These are phyloP conservation scores for Rutstroemia sp. DNA, from an alignment of 2,329 filamentous ascomycete genomes.

Conservation along the genomic window DNA sequence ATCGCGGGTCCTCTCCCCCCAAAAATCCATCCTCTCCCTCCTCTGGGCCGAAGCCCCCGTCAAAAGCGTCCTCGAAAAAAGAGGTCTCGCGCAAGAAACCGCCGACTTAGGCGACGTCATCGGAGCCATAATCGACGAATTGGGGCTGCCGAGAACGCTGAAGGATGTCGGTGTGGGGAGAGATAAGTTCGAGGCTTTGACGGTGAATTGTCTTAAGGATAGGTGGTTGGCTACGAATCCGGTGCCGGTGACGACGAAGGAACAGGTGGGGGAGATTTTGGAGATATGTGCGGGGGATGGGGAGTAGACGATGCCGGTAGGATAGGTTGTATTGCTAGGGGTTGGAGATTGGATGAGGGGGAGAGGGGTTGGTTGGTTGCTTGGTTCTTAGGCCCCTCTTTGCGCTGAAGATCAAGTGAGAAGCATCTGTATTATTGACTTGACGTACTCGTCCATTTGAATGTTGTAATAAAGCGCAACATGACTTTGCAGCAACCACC, in stretches of 20 bases:
- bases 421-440: too few species aligned
- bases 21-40: constrained; percentile 18
- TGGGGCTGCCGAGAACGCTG: constrained; percentile 47
- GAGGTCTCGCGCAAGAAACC: constrained; percentile 14
- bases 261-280: constrained; percentile 45
- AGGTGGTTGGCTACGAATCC: constrained; percentile 44
- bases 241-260: constrained; percentile 38
- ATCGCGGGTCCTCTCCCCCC: constrained; percentile 8
- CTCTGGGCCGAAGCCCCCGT: constrained; percentile 20
- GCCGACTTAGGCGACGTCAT: constrained; percentile 44
- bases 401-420: too few species aligned
- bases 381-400: too few species aligned
- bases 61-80: constrained; percentile 11
- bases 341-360: too few species aligned
- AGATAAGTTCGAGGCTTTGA: constrained; percentile 41
- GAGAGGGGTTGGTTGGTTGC: too few species aligned
- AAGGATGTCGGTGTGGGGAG: constrained; percentile 42
- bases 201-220: constrained; percentile 42
- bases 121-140: constrained; percentile 40
- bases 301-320: too few species aligned
- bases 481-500: too few species aligned
- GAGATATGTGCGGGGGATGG: constrained; percentile 7
- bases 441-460: too few species aligned
- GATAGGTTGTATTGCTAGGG: too few species aligned
- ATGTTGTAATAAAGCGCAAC: too few species aligned